These are phyloP conservation scores for Aquanectria penicillioides DNA, from an alignment of 2,329 filamentous ascomycete species.

Conservation along the genomic window DNA sequence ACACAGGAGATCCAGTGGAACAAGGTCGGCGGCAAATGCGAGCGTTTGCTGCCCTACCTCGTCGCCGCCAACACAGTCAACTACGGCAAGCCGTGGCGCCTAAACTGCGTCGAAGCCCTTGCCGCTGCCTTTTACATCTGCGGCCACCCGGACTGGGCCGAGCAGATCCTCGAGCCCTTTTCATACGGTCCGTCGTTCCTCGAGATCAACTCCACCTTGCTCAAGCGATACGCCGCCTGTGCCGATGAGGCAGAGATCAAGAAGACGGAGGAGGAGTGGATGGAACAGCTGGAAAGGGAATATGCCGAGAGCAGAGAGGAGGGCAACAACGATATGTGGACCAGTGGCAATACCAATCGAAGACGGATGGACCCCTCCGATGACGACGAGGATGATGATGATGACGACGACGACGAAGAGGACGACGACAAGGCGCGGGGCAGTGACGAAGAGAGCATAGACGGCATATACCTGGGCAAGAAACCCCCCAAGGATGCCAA, in stretches of 20 bases:
- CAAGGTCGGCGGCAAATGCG: slow-evolving; percentile 92
- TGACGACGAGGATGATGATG: slow-evolving; percentile 63
- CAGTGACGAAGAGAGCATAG: slow-evolving; percentile 56
- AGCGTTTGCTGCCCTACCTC: slow-evolving; percentile 90
- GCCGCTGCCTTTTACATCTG: slow-evolving; percentile 95
- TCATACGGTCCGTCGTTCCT: slow-evolving; percentile 89
- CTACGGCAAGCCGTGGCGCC: slow-evolving; percentile 92
- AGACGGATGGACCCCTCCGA: slow-evolving; percentile 64
- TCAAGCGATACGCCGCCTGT: slow-evolving; percentile 88
- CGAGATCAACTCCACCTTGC: slow-evolving; percentile 84
- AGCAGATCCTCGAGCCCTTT: slow-evolving; percentile 83
- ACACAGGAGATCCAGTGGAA: slow-evolving; percentile 91
- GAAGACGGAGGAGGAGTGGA: slow-evolving; percentile 85
- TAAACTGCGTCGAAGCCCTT: slow-evolving; percentile 96
- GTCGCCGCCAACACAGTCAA: slow-evolving; percentile 98
- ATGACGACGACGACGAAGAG: slow-evolving; percentile 59
- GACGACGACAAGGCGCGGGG: slow-evolving; percentile 59
- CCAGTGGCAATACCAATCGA: slow-evolving; percentile 87
- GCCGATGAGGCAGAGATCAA: slow-evolving; percentile 85
- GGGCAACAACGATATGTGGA: slow-evolving; percentile 83
- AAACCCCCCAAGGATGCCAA: slow-evolving; percentile 50
- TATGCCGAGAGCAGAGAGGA: slow-evolving; percentile 82
- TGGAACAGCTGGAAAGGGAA: slow-evolving; percentile 88
- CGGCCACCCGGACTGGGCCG: slow-evolving; percentile 90
- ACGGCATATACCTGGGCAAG: slow-evolving; percentile 71